phyloP scores from a whole-genome alignment of 2,329 filamentous ascomycete genomes.

The Trichoderma guizhouense region DNA sequence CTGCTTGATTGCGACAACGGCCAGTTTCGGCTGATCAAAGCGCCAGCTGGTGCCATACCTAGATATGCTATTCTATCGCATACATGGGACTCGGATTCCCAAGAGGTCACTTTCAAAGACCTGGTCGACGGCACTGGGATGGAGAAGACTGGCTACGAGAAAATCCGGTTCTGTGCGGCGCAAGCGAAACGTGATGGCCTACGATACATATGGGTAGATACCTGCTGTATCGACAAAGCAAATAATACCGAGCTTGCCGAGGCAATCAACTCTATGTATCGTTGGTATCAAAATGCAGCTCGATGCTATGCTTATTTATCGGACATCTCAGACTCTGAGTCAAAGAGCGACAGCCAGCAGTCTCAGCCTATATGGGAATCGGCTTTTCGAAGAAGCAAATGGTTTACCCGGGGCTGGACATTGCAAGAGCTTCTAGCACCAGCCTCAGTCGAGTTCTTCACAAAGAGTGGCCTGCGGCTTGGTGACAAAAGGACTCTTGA shows the following conservation, averaged over 20 bases:
- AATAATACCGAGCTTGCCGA: slow-evolving; percentile 11
- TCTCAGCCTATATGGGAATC: background rate
- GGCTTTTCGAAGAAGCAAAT: slow-evolving; percentile 13
- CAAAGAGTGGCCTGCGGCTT: slow-evolving; percentile 21
- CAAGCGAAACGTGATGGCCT: slow-evolving; percentile 21
- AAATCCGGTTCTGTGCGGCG: slow-evolving; percentile 10
- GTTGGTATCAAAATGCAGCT: slow-evolving; percentile 17
- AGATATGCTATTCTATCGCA: slow-evolving; percentile 22
- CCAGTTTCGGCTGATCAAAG: background rate
- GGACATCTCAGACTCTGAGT: background rate
- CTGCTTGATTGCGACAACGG: background rate
- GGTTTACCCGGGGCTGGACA: slow-evolving; percentile 21
- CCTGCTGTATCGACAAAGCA: slow-evolving; percentile 22
- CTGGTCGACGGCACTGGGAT: background rate
- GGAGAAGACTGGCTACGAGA: slow-evolving; percentile 23
- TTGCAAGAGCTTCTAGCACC: slow-evolving; percentile 33
- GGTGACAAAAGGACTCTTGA: slow-evolving; percentile 13
- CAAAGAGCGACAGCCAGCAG: background rate
- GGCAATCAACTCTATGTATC: slow-evolving; percentile 19
- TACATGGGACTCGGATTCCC: slow-evolving; percentile 17
- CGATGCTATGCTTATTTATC: slow-evolving; percentile 13
- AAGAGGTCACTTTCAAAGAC: slow-evolving; percentile 15
- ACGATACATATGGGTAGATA: slow-evolving; percentile 20
- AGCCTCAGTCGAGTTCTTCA: slow-evolving; percentile 25
- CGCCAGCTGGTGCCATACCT: background rate